Base-by-base conservation (phyloP, 2,329 filamentous ascomycete genomes). In the Penicillium glabrum region DNA sequence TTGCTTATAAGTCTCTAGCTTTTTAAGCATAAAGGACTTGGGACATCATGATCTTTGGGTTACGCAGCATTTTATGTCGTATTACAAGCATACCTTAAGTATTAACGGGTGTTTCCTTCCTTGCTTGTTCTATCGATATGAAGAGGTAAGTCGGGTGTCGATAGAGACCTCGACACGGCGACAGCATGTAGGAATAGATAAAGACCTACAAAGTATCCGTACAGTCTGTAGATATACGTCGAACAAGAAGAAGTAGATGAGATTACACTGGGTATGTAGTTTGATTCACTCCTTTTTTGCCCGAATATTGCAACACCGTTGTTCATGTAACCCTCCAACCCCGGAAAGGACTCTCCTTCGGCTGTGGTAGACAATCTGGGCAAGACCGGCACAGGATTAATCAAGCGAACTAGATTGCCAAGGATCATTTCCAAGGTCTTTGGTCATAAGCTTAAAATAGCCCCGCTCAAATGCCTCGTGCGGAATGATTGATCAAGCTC, bases 291-390 rank as follows among this genome's bases (percentile, higher is more conserved):
- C 26, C 46, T 35, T 41, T 41, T 13, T 41, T 5, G 21, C 8
- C 26, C n/a, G 46, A 47, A 19, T 35, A 19, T 56, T 61, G 53
- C n/a, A 56, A 57, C 56, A 24, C 45, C 31, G 37, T 47, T 61
- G 59, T 55, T 39, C 37, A 57, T 59, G 57, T 57, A 55, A 59
- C 59, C 59, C 16, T 26, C 14, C 21, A 23, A 33, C 16, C 46
- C 46, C 19, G 29, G 29, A 16, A 5, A 31, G 16, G 29, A 3
- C 21, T 47, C 14, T 19, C 14, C 13, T 11, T 19, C 13, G 14
- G 23, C 7, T 14, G n/a, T 19, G 44, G 9, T 27, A 21, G 45
- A 14, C 26, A 29, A 46, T 46, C 11, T 8, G 19, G 9, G 16
- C 21, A 33, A 31, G 6, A 11, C n/a, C 7, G 19, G 19, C 19